A percentile compares a stretch with the other conserved stretches of the same genome.
Conservation (phyloP, 2,329 filamentous ascomycete species). For the Fusarium succisae region DNA sequence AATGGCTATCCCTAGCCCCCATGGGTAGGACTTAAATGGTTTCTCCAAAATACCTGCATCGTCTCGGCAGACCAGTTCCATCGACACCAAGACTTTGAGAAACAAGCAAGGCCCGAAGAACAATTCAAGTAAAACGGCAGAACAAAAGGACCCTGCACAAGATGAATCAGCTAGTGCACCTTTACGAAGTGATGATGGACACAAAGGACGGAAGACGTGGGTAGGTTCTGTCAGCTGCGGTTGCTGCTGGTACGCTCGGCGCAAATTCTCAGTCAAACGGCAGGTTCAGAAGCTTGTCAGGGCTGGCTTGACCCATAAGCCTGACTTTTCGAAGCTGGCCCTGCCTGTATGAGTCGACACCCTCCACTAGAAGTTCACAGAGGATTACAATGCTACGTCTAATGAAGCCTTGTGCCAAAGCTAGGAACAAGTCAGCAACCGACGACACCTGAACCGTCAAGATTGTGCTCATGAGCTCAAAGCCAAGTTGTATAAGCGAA, state of each 20-base stretch:
- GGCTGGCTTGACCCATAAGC: background rate
- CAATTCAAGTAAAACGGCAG: too few relatives aligned
- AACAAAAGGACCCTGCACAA: accelerated
- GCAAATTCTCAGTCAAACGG: background rate
- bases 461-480: background rate
- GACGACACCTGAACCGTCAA: too few relatives aligned
- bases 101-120: too few relatives aligned
- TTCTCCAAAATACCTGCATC: background rate
- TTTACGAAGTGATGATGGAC: too few relatives aligned
- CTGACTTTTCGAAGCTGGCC: conserved; percentile 2
- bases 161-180: too few relatives aligned
- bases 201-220: background rate
- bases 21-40: background rate
- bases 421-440: too few relatives aligned
- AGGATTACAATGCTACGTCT: background rate
- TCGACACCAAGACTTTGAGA: accelerated
- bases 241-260: conserved; percentile 1
- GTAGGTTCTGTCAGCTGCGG: background rate
- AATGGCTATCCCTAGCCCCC: too few relatives aligned
- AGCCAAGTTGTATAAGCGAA: background rate
- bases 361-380: background rate
- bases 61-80: background rate
- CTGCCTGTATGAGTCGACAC: background rate
- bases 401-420: too few relatives aligned
- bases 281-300: background rate